These are phyloP conservation scores for Penicillium alfredii DNA, from an alignment of 495 filamentous ascomycete genomes.

Conservation along the genomic window DNA sequence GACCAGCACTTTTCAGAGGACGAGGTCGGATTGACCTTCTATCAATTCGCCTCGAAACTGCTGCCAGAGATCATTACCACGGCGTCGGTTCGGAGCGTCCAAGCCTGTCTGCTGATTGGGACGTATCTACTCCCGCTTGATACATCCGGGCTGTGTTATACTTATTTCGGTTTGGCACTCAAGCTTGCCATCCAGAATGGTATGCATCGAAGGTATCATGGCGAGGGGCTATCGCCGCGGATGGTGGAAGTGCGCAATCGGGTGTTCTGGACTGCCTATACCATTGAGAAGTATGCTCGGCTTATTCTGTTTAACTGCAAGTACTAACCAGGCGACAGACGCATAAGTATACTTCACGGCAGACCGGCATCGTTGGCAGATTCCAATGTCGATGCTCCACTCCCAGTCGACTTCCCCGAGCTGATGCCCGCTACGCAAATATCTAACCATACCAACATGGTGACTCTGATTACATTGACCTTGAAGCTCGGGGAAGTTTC, in stretches of 20 bases:
- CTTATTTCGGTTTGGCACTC: slow-evolving; percentile 45
- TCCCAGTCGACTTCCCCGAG: slow-evolving; percentile 41
- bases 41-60: slow-evolving; percentile 45
- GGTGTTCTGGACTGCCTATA: slow-evolving; percentile 49
- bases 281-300: slow-evolving; percentile 40
- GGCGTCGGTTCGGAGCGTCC: slow-evolving; percentile 46
- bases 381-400: slow-evolving; percentile 41
- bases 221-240: slow-evolving; percentile 36
- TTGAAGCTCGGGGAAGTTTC: slow-evolving; percentile 41
- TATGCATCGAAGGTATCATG: slow-evolving; percentile 48
- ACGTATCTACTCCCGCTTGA: slow-evolving; percentile 46
- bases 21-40: slow-evolving; percentile 48
- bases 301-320: neutral
- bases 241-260: slow-evolving; percentile 45
- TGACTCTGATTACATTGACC: slow-evolving; percentile 41
- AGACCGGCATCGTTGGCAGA: slow-evolving; percentile 41
- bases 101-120: slow-evolving; percentile 46
- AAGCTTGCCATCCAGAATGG: slow-evolving; percentile 50
- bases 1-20: slow-evolving; percentile 47
- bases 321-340: slow-evolving; percentile 18
- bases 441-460: slow-evolving; percentile 44
- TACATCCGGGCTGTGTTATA: slow-evolving; percentile 46
- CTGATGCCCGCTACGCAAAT: slow-evolving; percentile 30
- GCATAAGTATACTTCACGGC: slow-evolving; percentile 44
- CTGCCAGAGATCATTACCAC: slow-evolving; percentile 50